Evolutionary conservation across 768 basidiomycete genomes (phyloP), one percentile per base, ranked within the genome.

Genomic region (Fomitopsis pulvina): DNA sequence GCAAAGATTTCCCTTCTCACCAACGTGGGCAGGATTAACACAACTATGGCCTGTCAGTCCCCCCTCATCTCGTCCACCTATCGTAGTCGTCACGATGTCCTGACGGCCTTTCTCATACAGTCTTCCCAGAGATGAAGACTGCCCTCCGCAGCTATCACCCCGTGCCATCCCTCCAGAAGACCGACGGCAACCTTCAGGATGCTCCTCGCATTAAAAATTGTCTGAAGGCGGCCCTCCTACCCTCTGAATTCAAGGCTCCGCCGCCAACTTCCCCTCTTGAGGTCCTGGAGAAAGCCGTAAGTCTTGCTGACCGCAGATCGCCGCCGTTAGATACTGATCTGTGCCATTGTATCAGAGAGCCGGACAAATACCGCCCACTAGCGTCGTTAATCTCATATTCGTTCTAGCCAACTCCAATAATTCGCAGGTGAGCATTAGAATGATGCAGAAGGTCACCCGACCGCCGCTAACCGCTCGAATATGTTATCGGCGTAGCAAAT

Each of bases 11-110:
- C 86, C 24, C 73, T 93, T 28, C 72, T 93, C 47, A 89, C 90
- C 45, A 95, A 95, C 61, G 86, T 92, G 41, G 92, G 92, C 22
- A 75, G 90, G 54, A 88, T 94, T 68, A 94, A 93, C 62, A 94
- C 92, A 32, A 93, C 92, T 27, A 84, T 92, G 80, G 90, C 90
- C 45, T 85, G 81, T 87, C 68, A 71, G 82, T 66, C 53, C 48
- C 52, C 41, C n/a, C n/a, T n/a, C n/a, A 11, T 37, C 48, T 41
- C 45, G 45, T 54, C 51, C n/a, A 51, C 49, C 48, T 27, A n/a
- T n/a, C n/a, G n/a, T n/a, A n/a, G n/a, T 38, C 18, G 18, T 39
- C 34, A n/a, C 32, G n/a, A 40, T 42, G 22, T 28, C 21, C 14
- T 24, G 44, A 20, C 47, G 14, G 44, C 41, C n/a, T 11, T 27